These are phyloP conservation scores for Talaromyces wortmannii DNA, from an alignment of 495 filamentous ascomycete genomes.

Conservation along the genomic window DNA sequence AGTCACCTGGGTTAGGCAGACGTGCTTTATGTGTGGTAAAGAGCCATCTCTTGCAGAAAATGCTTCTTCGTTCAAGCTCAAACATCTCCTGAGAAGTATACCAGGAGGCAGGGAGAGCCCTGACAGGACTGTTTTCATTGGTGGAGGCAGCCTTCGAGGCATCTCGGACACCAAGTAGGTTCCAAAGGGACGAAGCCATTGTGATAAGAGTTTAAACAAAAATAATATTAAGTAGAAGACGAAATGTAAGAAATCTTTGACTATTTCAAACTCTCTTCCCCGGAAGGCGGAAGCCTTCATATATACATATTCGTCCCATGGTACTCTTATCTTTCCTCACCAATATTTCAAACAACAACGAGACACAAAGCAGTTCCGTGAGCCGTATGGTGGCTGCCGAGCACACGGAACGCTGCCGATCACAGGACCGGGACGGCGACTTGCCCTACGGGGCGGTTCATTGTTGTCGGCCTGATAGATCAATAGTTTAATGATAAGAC, in stretches of 20 bases:
- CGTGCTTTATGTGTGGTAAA: conserved; percentile 41
- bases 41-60: conserved; percentile 49
- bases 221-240: too few relatives aligned
- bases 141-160: conserved; percentile 1
- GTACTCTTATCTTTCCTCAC: too few relatives aligned
- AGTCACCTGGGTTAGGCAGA: conserved; percentile 43
- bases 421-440: conserved; percentile 15
- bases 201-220: not conserved
- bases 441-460: not conserved
- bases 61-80: conserved; percentile 45
- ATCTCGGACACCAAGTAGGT: conserved; percentile 17
- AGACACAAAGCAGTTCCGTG: not conserved
- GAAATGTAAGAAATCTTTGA: too few relatives aligned
- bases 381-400: not conserved
- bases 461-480: not conserved
- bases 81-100: conserved; percentile 43
- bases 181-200: conserved; percentile 9
- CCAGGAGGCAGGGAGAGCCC: conserved; percentile 40
- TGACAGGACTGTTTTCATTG: conserved; percentile 10
- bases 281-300: not conserved
- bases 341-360: not conserved
- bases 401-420: conserved; percentile 7
- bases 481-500: not conserved
- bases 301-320: not conserved
- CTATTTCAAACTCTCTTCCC: not conserved